These are phyloP conservation scores for Eimeria acervulina DNA, from an alignment of 169 alveolate species.

Conservation along the genomic window DNA sequence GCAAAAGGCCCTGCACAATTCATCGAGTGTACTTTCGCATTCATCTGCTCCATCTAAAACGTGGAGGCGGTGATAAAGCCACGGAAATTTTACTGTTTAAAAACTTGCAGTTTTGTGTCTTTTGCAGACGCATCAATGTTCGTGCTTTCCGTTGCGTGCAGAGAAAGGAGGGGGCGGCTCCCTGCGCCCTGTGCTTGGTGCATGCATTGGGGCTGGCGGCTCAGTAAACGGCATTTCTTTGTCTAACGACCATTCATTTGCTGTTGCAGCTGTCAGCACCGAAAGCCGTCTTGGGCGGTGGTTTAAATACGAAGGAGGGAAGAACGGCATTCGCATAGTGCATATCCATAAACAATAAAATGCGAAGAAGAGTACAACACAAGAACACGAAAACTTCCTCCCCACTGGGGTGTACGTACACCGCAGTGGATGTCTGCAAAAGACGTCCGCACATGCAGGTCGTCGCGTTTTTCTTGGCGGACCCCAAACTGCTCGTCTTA, in stretches of 20 bases:
- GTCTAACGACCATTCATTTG: background rate
- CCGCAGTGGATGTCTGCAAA: background rate
- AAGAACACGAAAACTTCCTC: too few relatives aligned
- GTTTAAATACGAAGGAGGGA: background rate
- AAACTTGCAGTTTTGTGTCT: too few relatives aligned
- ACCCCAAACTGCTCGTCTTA: background rate
- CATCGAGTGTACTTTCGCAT: too few relatives aligned
- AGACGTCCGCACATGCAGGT: background rate
- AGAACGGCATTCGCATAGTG: constrained; percentile 43
- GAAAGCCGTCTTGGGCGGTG: constrained; percentile 74
- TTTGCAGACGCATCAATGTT: too few relatives aligned
- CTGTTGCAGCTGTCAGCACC: constrained; percentile 75
- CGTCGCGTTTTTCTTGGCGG: background rate
- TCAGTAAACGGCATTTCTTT: constrained; percentile 17
- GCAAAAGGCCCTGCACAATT: too few relatives aligned
- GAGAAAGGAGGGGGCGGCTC: constrained; percentile 27
- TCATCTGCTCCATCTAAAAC: too few relatives aligned
- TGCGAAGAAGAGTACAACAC: too few relatives aligned
- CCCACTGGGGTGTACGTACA: constrained; percentile 21
- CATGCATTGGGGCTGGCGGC: constrained; percentile 27
- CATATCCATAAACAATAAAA: background rate
- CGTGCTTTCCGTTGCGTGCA: background rate
- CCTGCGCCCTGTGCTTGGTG: background rate
- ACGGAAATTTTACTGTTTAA: too few relatives aligned
- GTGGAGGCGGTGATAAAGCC: too few relatives aligned